A percentile compares a stretch with the other conserved stretches of the same genome.
Evolutionary conservation across 1,284 basidiomycete genomes (phyloP).

Genomic region (Neolentinus lepideus): DNA sequence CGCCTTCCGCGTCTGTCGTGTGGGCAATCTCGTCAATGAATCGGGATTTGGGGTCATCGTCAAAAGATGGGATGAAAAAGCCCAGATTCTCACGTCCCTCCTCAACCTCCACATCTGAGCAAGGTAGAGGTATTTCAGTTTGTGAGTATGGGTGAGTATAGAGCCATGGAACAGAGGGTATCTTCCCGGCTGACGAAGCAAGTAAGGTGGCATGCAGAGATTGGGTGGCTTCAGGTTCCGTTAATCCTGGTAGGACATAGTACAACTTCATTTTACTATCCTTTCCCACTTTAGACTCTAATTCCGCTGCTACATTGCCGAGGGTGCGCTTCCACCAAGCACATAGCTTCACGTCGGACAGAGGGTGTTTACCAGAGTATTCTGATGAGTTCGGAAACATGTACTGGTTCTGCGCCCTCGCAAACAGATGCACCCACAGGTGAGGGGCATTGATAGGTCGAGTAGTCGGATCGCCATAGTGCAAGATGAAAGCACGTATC

Average conservation of each 20-base stretch:
- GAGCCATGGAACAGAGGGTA: constrained; percentile 35
- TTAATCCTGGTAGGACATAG: constrained; percentile 73
- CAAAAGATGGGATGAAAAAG: constrained; percentile 77
- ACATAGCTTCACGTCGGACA: constrained; percentile 79
- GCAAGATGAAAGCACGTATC: constrained; percentile 60
- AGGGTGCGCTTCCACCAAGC: constrained; percentile 88
- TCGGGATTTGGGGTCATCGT: constrained; percentile 89
- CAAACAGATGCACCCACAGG: constrained; percentile 86
- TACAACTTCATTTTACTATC: constrained; percentile 32
- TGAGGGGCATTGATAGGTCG: constrained; percentile 46
- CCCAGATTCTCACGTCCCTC: constrained; percentile 46
- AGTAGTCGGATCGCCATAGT: constrained; percentile 62
- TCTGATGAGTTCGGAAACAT: constrained; percentile 90
- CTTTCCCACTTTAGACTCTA: constrained; percentile 18
- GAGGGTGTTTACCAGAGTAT: constrained; percentile 64
- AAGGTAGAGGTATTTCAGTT: constrained; percentile 49
- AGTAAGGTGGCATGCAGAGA: constrained; percentile 39
- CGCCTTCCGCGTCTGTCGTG: constrained; percentile 52
- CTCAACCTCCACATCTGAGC: constrained; percentile 21
- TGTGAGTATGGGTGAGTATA: constrained; percentile 76
- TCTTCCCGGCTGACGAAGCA: constrained; percentile 11
- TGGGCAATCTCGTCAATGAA: constrained; percentile 85
- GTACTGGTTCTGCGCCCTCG: constrained; percentile 87
- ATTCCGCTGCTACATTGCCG: constrained; percentile 42
- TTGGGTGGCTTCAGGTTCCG: constrained; percentile 61